A percentile compares a stretch with the other conserved stretches of the same genome.
These are phyloP conservation scores for Peniophora sp. DNA, from an alignment of 1,284 basidiomycete species.

Conservation along the genomic window DNA sequence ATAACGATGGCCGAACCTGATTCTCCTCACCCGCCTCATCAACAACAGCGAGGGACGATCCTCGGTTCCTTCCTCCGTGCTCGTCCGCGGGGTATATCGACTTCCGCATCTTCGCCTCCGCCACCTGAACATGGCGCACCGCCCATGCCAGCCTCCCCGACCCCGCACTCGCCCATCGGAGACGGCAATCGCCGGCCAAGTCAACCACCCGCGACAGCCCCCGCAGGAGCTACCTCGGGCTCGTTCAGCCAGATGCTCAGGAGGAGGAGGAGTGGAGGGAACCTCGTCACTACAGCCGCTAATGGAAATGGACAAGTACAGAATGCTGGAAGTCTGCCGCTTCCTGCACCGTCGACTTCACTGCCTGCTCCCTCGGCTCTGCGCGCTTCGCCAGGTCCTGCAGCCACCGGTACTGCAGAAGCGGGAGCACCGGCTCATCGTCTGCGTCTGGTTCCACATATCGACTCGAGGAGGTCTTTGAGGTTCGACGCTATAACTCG, in stretches of 20 bases:
- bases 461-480: slow-evolving; percentile 84
- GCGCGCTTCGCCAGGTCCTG: no score
- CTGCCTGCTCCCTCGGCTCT: slow-evolving; percentile 10
- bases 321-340: slow-evolving; percentile 8
- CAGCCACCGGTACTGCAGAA: background rate
- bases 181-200: slow-evolving; percentile 21
- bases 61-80: slow-evolving; percentile 30
- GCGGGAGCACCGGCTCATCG: slow-evolving; percentile 33
- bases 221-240: slow-evolving; percentile 16
- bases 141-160: slow-evolving; percentile 12
- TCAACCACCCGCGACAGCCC: slow-evolving; percentile 19
- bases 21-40: slow-evolving; percentile 16
- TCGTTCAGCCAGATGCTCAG: slow-evolving; percentile 27
- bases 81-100: slow-evolving; percentile 29
- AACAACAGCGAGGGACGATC: slow-evolving; percentile 21
- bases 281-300: slow-evolving; percentile 20
- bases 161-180: slow-evolving; percentile 12
- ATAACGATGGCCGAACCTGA: no score
- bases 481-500: slow-evolving; percentile 91
- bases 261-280: slow-evolving; percentile 26
- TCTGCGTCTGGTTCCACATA: slow-evolving; percentile 87
- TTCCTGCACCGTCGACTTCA: slow-evolving; percentile 16
- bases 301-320: slow-evolving; percentile 11
- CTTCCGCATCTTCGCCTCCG: slow-evolving; percentile 28
- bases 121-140: slow-evolving; percentile 19